phyloP scores from a whole-genome alignment of 106 monocot genomes.

The Dendrobium chrysotoxum region DNA sequence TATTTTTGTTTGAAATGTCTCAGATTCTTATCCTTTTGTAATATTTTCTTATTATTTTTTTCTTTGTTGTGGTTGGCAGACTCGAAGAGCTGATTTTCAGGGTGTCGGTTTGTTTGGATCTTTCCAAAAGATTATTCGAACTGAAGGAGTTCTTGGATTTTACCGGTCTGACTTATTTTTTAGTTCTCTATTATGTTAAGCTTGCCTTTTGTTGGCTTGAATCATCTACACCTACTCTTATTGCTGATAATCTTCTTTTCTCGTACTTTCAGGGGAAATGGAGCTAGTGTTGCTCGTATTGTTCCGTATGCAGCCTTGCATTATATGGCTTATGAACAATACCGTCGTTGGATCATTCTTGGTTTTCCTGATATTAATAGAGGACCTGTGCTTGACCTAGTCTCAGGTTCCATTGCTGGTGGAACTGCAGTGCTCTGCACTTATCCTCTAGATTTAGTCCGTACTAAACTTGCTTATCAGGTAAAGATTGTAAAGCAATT shows the following conservation, averaged over 20 bases:
- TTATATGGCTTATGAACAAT: conserved; percentile 96
- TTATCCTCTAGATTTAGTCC: conserved; percentile 90
- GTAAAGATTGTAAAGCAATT: conserved; percentile 18
- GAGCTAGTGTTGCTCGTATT: conserved; percentile 87
- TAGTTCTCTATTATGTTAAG: background rate
- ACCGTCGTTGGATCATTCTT: conserved; percentile 67
- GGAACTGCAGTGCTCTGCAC: conserved; percentile 89
- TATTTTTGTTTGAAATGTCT: background rate
- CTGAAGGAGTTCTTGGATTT: conserved; percentile 78
- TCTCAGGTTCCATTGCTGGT: conserved; percentile 75
- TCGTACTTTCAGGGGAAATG: conserved; percentile 68
- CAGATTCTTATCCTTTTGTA: background rate
- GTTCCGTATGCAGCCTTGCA: conserved; percentile 98
- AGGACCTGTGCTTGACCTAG: conserved; percentile 80
- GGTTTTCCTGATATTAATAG: conserved; percentile 37
- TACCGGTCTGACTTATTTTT: conserved; percentile 49
- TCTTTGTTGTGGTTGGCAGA: conserved; percentile 35
- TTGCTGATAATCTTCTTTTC: background rate
- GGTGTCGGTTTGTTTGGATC: conserved; percentile 64
- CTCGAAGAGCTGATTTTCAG: conserved; percentile 76
- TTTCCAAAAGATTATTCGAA: conserved; percentile 59
- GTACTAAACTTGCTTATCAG: conserved; percentile 96
- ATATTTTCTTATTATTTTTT: background rate
- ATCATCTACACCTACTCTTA: background rate
- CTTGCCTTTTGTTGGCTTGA: background rate